Conservation (phyloP, 2,329 filamentous ascomycete species). For the Exophiala sideris region DNA sequence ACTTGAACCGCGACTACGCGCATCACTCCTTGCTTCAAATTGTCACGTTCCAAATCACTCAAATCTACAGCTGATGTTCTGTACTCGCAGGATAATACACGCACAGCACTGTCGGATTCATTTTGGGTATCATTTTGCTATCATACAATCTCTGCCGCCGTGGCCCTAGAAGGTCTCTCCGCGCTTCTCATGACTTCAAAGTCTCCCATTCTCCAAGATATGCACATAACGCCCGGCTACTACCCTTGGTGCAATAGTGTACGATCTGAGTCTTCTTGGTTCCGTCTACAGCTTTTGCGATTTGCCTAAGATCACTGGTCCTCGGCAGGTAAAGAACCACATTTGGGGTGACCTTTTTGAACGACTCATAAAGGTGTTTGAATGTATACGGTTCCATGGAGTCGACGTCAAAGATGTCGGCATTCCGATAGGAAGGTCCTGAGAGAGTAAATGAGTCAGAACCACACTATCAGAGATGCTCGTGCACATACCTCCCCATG, state of each 20-base stretch:
- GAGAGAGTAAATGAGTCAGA: not conserved
- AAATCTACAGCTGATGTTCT: too few relatives aligned
- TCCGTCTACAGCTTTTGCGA: constrained; percentile 55
- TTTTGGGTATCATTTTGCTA: not conserved
- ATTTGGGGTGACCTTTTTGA: constrained; percentile 50
- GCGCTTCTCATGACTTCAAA: constrained; percentile 5
- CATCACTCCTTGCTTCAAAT: too few relatives aligned
- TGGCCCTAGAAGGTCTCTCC: not conserved
- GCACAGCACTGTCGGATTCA: too few relatives aligned
- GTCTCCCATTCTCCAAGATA: constrained; percentile 47
- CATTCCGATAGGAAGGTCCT: constrained; percentile 62
- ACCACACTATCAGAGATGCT: not conserved
- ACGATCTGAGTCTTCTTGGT: constrained; percentile 65
- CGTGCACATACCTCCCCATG: constrained; percentile 61
- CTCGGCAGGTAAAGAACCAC: constrained; percentile 79
- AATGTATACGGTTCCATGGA: constrained; percentile 87
- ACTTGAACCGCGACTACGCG: not conserved
- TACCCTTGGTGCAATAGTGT: constrained; percentile 88
- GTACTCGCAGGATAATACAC: too few relatives aligned
- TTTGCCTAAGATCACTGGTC: constrained; percentile 75
- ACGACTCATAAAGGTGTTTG: constrained; percentile 59
- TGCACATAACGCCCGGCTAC: constrained; percentile 71
- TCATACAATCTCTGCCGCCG: not conserved
- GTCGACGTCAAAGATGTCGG: constrained; percentile 74
- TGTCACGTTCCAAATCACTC: too few relatives aligned